Base-by-base conservation (phyloP, 2,329 filamentous ascomycete genomes). In the Aspergillus ochraceoroseus region DNA sequence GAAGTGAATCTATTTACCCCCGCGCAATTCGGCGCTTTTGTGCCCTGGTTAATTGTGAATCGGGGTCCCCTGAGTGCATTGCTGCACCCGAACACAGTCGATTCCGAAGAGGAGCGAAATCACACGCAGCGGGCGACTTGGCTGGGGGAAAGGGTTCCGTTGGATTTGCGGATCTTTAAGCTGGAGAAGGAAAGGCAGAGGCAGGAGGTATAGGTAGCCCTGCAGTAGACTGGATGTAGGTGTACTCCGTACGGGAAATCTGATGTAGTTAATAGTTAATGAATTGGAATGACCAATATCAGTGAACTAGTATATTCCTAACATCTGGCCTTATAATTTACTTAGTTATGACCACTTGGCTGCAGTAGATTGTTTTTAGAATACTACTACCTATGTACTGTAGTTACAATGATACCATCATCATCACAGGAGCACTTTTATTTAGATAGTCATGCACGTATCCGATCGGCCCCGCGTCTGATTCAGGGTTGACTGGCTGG, bases 1-100 rank as follows among this genome's bases (percentile, higher is more conserved):
- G 89, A 95, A 65, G 87, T 95, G 31, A 94, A 94, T 53, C 31
- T 95, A 13, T 87, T 90, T 62, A 87, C 82, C 0, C 89, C 88
- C 0, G 81, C 79, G 2, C 85, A 95, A 62, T 95, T 95, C 57
- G 88, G 88, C 0, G 88, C 89, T 0, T 94, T 95, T 55, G 69
- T 95, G 26, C 76, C 86, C 0, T 95, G 88, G 88, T 68, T 95
- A 19, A 76, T 86, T 19, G 78, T 95, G 42, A 82, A 89, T 65
- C 75, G 88, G 4, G 88, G 88, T 0, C 85, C 86, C 2, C 64
- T 95, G 45, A 88, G 83, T 32, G 87, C 71, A 3, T 68, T 95
- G 13, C 63, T 95, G 1, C 89, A 95, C 62, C 87, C 88, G 0
- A 95, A 95, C 56, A 88, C 84, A 0, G 43, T 49, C 1, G 50